Base-by-base conservation (phyloP, 1,284 basidiomycete species). In the Baeospora myosura region DNA sequence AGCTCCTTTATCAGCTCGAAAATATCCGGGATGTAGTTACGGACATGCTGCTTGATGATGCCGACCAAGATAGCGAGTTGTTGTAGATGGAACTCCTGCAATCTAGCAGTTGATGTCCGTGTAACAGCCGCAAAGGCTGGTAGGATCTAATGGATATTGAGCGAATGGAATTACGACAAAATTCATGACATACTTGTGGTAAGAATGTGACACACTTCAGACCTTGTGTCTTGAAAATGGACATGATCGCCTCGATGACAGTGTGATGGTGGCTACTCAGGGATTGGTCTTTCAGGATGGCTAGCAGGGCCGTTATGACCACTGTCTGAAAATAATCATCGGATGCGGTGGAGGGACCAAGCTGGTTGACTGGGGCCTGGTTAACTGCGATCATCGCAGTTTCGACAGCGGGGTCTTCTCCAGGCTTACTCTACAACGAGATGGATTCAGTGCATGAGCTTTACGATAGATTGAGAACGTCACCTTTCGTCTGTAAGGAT, bases 301-400 rank as follows among this genome's bases (percentile, higher is more conserved):
- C 77, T 35, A 98, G 76, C 17, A 99, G 73, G 1, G 92, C 81
- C 35, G 84, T 88, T 62, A 99, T 90, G 30, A 94, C 95, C 3
- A 96, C 91, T 5, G 91, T 93, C 60, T 98, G 96, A 66, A 94
- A 98, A 63, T 97, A 98, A 58, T 98, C 96, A 53, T 98, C 96
- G 18, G 82, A 76, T 11, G 74, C 68, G 12, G 77, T 65, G 5
- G 73, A 69, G 16, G 75, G 58, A 18, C 53, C 62, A 33, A 65
- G 63, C 43, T 68, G 72, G 16, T 63, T 65, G 22, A 74, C 57
- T 16, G 76, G 69, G 23, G 77, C 70, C 46, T 78, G 69, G 64
- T 80, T 75, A 50, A 82, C 70, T 44, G 78, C 66, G 48, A 74
- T 72, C 21, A 80, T 63, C 46, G 71, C 75, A 0, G 80, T 80